These are phyloP conservation scores for Microthlaspi erraticum DNA, from an alignment of 345 rosid genomes.

Conservation along the genomic window DNA sequence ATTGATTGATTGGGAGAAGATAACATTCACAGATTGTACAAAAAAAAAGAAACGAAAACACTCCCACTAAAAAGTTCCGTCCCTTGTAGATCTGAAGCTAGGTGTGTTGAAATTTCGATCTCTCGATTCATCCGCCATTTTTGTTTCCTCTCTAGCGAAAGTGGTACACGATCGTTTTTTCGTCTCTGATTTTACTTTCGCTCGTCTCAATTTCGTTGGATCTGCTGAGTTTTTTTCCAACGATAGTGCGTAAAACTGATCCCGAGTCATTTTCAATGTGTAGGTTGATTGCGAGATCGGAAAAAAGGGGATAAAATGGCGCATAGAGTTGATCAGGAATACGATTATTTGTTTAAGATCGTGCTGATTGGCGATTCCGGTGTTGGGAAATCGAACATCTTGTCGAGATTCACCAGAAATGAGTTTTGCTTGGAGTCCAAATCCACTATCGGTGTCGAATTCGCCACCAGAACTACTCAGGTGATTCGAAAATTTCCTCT, in stretches of 20 bases:
- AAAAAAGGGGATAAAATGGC: conserved; percentile 50
- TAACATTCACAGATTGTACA: background rate
- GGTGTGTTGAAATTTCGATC: conserved; percentile 28
- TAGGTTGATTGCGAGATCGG: conserved; percentile 46
- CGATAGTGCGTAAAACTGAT: background rate
- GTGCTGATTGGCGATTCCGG: conserved; percentile 81
- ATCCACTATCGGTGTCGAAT: conserved; percentile 79
- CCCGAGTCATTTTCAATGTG: background rate
- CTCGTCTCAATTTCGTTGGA: conserved; percentile 22
- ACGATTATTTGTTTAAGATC: conserved; percentile 78
- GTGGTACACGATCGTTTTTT: conserved; percentile 24
- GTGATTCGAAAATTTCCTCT: conserved; percentile 35
- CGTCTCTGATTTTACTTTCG: background rate
- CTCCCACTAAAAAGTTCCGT: background rate
- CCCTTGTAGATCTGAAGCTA: conserved; percentile 36
- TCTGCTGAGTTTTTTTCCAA: conserved; percentile 1
- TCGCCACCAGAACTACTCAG: conserved; percentile 73
- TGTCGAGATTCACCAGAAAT: conserved; percentile 70
- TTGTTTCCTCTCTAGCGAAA: background rate
- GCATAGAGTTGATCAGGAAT: conserved; percentile 65
- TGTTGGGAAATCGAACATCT: conserved; percentile 78
- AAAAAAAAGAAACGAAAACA: background rate
- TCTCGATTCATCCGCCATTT: conserved; percentile 49
- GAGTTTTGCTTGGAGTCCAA: conserved; percentile 78
- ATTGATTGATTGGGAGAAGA: conserved; percentile 12